Evolutionary conservation across 306 rosid genomes (phyloP), one percentile per base, ranked within the genome.

Genomic region (Vicia sativa): DNA sequence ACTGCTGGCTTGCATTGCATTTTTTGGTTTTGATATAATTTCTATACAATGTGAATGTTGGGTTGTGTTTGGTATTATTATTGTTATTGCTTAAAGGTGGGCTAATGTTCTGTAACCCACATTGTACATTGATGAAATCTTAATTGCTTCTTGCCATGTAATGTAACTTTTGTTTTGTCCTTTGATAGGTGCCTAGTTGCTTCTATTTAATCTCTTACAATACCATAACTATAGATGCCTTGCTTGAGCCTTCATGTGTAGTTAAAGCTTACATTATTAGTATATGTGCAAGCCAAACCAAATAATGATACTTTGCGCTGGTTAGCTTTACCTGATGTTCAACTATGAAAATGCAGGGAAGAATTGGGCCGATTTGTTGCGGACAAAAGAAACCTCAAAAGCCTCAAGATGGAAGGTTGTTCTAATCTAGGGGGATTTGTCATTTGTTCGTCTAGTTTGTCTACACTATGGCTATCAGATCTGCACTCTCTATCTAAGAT

Each of bases 391-490:
- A 78, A 77, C 73, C 85, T 95, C 79, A 90, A 83, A 81, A 82
- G 81, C 83, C 84, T 95, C 44, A 88, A 88, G 87, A 82, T 95
- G 87, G 96, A 95, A 79, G 97, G 96, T 14, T 90, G 99, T 79
- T 90, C 89, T 69, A 87, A 72, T 76, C 63, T 95, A 9, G 86
- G 97, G 15, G 83, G 95, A 66, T 82, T 90, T 78, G 78, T 84
- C 68, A 88, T 95, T 49, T 79, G 77, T 77, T 95, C 99, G 6
- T 72, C 92, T 6, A 85, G 96, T 78, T 90, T 95, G 41, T 73
- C 84, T 77, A 95, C 96, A 26, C 82, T 95, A 55, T 95, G 99
- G 99, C 92, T 95, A 49, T 88, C 99, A 5, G 89, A 87, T 74
- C 83, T 95, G 62, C 73, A 73, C 69, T 88, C 89, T 58, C 88